A percentile compares a stretch with the other conserved stretches of the same genome.
Conservation (phyloP, 2,329 filamentous ascomycete genomes). For the Ascochyta pisi region DNA sequence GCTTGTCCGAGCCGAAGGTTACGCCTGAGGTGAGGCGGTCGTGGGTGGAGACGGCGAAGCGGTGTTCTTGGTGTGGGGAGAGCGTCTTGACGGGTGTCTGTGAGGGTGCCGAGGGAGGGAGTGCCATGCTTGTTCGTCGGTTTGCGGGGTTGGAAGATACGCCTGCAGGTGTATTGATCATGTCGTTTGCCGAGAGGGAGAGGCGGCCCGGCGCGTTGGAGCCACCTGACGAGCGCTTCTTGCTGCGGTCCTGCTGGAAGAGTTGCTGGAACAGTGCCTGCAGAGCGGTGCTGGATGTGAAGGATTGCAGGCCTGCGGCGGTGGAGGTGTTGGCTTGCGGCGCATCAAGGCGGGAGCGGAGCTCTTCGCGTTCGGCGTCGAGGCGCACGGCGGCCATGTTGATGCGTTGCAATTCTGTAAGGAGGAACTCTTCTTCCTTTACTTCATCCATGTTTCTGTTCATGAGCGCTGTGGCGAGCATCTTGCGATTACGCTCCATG, state of each 20-base stretch:
- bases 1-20: slow-evolving; percentile 84
- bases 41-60: slow-evolving; percentile 84
- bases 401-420: slow-evolving; percentile 91
- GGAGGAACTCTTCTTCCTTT: slow-evolving; percentile 86
- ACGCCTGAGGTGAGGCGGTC: slow-evolving; percentile 87
- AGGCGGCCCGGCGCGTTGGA: slow-evolving; percentile 45
- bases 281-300: slow-evolving; percentile 82
- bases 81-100: slow-evolving; percentile 59
- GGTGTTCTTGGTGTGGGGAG: slow-evolving; percentile 74
- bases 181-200: slow-evolving; percentile 45
- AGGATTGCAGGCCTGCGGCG: slow-evolving; percentile 56
- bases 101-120: slow-evolving; percentile 29
- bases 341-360: slow-evolving; percentile 86
- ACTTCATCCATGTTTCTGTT: slow-evolving; percentile 85
- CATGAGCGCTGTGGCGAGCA: slow-evolving; percentile 80
- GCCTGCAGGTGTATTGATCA: slow-evolving; percentile 45
- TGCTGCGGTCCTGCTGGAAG: slow-evolving; percentile 81
- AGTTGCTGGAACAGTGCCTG: slow-evolving; percentile 82
- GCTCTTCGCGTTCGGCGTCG: slow-evolving; percentile 84
- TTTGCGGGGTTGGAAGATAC: slow-evolving; percentile 40
- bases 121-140: slow-evolving; percentile 45
- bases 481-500: slow-evolving; percentile 81
- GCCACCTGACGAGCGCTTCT: slow-evolving; percentile 71
- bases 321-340: slow-evolving; percentile 64
- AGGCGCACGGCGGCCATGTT: slow-evolving; percentile 84